phyloP scores from a whole-genome alignment of 2,329 filamentous ascomycete species.

The Aspergillus tamarii region DNA sequence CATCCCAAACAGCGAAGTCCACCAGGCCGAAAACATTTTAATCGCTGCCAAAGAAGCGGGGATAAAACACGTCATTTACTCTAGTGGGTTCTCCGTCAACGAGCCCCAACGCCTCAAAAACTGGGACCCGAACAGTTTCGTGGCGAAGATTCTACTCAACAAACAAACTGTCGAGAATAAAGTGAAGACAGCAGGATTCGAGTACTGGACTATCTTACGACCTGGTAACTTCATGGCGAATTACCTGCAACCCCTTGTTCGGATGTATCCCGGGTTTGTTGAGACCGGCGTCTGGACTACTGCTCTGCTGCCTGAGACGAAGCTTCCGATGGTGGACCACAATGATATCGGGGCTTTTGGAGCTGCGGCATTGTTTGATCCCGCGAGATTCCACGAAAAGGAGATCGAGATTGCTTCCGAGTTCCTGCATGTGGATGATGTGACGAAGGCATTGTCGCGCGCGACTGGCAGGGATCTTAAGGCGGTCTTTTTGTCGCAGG shows the following conservation, averaged over 20 bases:
- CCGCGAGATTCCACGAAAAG: constrained; percentile 44
- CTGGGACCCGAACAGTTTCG: constrained; percentile 32
- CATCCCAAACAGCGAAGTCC: constrained; percentile 23
- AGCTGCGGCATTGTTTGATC: constrained; percentile 48
- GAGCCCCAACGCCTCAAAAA: constrained; percentile 31
- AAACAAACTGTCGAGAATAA: constrained; percentile 51
- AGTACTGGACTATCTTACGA: constrained; percentile 54
- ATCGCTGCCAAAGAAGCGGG: constrained; percentile 31
- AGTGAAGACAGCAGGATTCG: constrained; percentile 42
- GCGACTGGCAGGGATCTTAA: constrained; percentile 41
- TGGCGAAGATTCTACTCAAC: constrained; percentile 35
- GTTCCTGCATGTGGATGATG: constrained; percentile 38
- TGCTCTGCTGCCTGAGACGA: constrained; percentile 38
- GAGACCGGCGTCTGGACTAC: constrained; percentile 44
- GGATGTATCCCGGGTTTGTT: constrained; percentile 45
- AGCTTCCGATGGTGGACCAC: constrained; percentile 50
- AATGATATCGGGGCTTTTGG: constrained; percentile 54
- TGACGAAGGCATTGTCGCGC: constrained; percentile 42
- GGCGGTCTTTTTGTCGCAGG: constrained; percentile 44
- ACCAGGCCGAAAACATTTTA: constrained; percentile 31
- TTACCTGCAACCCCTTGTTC: constrained; percentile 47
- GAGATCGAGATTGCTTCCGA: constrained; percentile 50
- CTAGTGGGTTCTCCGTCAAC: constrained; percentile 32
- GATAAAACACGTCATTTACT: constrained; percentile 37
- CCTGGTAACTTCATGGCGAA: constrained; percentile 59